These are phyloP conservation scores for Sclerotinia glacialis DNA, from an alignment of 2,329 filamentous ascomycete species.

Conservation along the genomic window DNA sequence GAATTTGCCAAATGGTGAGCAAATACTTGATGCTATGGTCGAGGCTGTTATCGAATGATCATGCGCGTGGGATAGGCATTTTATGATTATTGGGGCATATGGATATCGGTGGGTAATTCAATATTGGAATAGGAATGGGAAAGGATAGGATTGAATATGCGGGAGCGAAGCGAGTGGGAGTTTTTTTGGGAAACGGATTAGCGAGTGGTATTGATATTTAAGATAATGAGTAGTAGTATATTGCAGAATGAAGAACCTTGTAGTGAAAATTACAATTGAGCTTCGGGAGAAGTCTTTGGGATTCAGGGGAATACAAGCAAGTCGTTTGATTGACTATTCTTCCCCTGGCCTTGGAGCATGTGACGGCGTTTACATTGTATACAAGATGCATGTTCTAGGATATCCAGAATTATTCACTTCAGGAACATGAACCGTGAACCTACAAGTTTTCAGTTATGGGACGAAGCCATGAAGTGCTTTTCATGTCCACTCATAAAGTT, in stretches of 20 bases:
- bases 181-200: not conserved
- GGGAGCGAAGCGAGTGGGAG: slow-evolving; percentile 9
- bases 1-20: slow-evolving; percentile 34
- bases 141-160: not conserved
- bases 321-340: not conserved
- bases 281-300: not conserved
- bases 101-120: slow-evolving; percentile 6
- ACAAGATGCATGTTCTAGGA: not conserved
- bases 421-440: not conserved
- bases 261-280: not conserved
- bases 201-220: slow-evolving; percentile 4
- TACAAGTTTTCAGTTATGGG: not conserved
- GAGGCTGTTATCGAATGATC: slow-evolving; percentile 35
- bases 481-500: not conserved
- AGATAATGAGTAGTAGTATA: slow-evolving; percentile 7
- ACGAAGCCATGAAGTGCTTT: not conserved
- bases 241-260: not conserved
- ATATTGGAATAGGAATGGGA: slow-evolving; percentile 6
- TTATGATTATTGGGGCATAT: not conserved
- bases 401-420: not conserved
- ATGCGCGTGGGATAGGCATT: not conserved
- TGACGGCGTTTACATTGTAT: not conserved
- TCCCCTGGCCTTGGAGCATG: not conserved
- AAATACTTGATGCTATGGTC: slow-evolving; percentile 38
- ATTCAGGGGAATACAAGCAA: no score